These are phyloP conservation scores for Mortierella sp. DNA, from an alignment of 371 early-diverging fungal genomes.

Conservation along the genomic window DNA sequence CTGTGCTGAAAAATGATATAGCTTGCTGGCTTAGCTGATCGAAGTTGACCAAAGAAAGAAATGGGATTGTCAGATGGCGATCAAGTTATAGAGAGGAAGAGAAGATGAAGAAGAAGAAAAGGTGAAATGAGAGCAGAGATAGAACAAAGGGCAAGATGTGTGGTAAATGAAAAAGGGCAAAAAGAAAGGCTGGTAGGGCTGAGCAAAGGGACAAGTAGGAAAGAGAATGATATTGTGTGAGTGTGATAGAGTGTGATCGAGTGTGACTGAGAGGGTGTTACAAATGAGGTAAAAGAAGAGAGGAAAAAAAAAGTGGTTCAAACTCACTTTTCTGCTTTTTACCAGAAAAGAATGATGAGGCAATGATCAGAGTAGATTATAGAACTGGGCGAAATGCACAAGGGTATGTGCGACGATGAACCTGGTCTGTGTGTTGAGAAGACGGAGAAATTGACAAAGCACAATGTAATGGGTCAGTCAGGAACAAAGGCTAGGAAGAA, in stretches of 20 bases:
- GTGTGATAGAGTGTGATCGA: background rate
- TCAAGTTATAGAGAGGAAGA: background rate
- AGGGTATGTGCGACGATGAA: background rate
- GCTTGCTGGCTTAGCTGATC: background rate
- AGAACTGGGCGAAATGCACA: background rate
- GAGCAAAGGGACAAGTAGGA: background rate
- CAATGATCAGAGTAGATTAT: background rate
- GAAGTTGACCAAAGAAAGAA: background rate
- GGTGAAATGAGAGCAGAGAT: background rate
- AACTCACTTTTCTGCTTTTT: background rate
- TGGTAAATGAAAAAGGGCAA: background rate
- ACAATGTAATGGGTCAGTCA: conserved; percentile 28
- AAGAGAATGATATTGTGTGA: background rate
- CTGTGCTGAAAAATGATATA: background rate
- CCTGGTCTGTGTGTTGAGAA: conserved; percentile 13
- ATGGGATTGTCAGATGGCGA: background rate
- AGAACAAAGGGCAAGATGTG: conserved; percentile 7
- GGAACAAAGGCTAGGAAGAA: conserved; percentile 34
- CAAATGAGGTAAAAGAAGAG: background rate
- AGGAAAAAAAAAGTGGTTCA: too few species aligned
- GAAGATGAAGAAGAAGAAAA: background rate
- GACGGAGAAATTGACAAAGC: conserved; percentile 2
- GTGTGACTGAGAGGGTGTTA: background rate
- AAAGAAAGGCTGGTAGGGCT: background rate
- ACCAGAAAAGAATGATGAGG: background rate